Evolutionary conservation across 306 rosid genomes (phyloP).

Genomic region (Quercus glauca): DNA sequence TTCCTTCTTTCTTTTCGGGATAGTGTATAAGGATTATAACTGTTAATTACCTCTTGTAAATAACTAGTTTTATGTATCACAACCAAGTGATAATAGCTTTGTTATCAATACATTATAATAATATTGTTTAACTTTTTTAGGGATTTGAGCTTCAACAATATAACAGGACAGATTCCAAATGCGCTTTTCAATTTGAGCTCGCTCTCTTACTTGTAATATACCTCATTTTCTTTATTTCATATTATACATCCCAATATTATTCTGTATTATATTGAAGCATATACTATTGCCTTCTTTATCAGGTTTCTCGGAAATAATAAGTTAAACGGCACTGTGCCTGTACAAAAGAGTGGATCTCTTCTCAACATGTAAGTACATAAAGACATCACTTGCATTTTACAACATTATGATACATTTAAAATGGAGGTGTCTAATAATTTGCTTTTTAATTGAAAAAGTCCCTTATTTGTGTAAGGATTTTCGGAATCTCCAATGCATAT

Average conservation of each 20-base stretch:
- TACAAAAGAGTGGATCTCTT: too few relatives aligned
- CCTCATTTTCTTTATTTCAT: conserved; percentile 1
- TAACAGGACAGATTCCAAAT: conserved; percentile 56
- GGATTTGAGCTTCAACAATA: conserved; percentile 89
- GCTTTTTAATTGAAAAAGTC: not conserved
- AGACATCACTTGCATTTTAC: too few relatives aligned
- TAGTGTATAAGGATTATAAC: too few relatives aligned
- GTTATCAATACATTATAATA: not conserved
- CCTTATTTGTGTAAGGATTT: not conserved
- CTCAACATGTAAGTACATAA: too few relatives aligned
- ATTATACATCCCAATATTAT: not conserved
- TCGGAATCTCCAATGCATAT: not conserved
- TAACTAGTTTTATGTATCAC: not conserved
- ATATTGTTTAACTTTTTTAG: conserved; percentile 37
- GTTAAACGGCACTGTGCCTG: too few relatives aligned
- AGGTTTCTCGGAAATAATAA: too few relatives aligned
- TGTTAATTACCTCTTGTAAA: not conserved
- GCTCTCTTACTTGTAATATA: conserved; percentile 59
- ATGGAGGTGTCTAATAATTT: not conserved
- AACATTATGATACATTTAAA: conserved; percentile 7
- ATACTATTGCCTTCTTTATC: not conserved
- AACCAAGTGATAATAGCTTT: not conserved
- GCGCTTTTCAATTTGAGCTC: conserved; percentile 66
- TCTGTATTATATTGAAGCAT: conserved; percentile 10
- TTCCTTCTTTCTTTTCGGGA: not conserved